Base-by-base conservation (phyloP, 345 rosid genomes). In the Corchorus capsularis region DNA sequence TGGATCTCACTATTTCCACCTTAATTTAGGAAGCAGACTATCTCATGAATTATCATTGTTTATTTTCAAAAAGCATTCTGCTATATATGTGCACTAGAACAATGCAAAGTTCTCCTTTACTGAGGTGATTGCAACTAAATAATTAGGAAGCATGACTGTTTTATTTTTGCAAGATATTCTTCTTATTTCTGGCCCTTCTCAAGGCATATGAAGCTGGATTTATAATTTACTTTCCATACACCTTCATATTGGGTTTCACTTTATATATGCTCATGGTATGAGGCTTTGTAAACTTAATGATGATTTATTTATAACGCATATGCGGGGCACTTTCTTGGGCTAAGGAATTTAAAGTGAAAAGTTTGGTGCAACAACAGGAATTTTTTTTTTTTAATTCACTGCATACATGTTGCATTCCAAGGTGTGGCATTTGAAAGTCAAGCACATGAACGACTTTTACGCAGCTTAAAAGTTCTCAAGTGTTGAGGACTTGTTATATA, bases 271-370 rank as follows among this genome's bases (percentile, higher is more conserved):
- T 17, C 66, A 17, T 63, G 22, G 14, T 64, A 35, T 41, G 39
- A 17, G 41, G 41, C 32, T 14, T 8, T 41, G 32, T 39, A 41
- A 15, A 20, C 13, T 16, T 63, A 63, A 63, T 63, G 45, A 63
- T 13, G 12, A 22, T 8, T 63, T 37, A 14, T 13, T 16, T 15
- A 63, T 37, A 37, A 13, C 41, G 32, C 27, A 39, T 7, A 4
- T 27, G n/a, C 22, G 69, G 69, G 20, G 49, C 50, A 64, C 15
- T 64, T 63, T 64, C 50, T 64, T 41, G 47, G 14, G 68, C 49
- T 39, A 64, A 39, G 69, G 6, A 41, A 17, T 64, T 39, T 39
- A 15, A 8, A 64, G 50, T 41, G 66, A 63, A n/a, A 54, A 17
- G 19, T 53, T 20, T 53, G 20, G 6, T 53, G 57, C 17, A 17